phyloP scores from a whole-genome alignment of 208 protist species.

The Wallacemonas sp. region DNA sequence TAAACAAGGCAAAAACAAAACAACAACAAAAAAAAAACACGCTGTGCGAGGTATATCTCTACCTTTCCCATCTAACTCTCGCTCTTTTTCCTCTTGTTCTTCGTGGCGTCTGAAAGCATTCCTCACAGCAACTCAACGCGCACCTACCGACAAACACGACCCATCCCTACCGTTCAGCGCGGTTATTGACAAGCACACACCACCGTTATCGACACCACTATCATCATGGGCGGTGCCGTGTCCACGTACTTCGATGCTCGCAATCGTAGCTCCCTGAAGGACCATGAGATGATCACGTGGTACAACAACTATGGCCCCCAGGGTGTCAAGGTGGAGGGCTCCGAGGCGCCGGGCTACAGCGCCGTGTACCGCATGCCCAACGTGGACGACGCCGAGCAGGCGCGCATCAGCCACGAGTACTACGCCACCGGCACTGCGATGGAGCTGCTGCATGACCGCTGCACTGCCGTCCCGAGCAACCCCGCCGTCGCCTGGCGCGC shows the following conservation, averaged over 20 bases:
- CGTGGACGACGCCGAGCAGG: conserved; percentile 38
- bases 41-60: too few species aligned
- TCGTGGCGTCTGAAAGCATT: too few species aligned
- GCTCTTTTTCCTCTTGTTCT: too few species aligned
- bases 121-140: too few species aligned
- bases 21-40: too few species aligned
- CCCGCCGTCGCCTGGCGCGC: conserved; percentile 65
- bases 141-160: too few species aligned
- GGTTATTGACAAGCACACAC: too few species aligned
- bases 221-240: conserved; percentile 48
- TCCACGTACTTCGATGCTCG: conserved; percentile 39
- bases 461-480: conserved; percentile 13
- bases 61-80: too few species aligned
- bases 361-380: conserved; percentile 49
- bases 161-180: too few species aligned
- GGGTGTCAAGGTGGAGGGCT: conserved; percentile 29
- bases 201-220: too few species aligned
- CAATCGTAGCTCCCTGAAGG: conserved; percentile 31
- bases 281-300: conserved; percentile 36
- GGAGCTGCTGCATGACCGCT: conserved; percentile 32
- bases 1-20: conserved; percentile 1
- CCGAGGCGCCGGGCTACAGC: conserved; percentile 31
- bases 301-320: conserved; percentile 39
- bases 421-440: conserved; percentile 42
- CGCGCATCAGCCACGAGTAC: conserved; percentile 30